These are phyloP conservation scores for Hanseniaspora vineae DNA, from an alignment of 805 yeast species.

Conservation along the genomic window DNA sequence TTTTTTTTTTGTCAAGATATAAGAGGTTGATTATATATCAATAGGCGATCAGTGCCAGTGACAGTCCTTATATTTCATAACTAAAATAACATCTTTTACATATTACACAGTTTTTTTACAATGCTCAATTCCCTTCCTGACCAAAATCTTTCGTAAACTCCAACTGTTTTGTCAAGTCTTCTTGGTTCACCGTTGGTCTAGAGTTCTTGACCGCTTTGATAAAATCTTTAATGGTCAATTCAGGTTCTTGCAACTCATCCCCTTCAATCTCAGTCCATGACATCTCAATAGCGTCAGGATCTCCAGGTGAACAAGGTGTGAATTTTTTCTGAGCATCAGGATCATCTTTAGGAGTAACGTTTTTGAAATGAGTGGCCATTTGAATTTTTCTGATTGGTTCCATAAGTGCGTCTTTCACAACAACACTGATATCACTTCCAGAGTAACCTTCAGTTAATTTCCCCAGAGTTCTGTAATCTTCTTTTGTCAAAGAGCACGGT, in stretches of 20 bases:
- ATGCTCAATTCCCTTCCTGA: slow-evolving; percentile 72
- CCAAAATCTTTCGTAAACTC: slow-evolving; percentile 93
- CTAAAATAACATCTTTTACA: too few species aligned
- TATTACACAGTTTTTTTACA: not conserved
- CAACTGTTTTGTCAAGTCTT: slow-evolving; percentile 69
- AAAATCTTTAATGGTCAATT: slow-evolving; percentile 79
- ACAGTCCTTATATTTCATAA: too few species aligned
- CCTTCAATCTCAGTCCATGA: slow-evolving; percentile 87
- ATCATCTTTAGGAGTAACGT: slow-evolving; percentile 8
- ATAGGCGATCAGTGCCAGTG: too few species aligned
- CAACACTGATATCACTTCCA: slow-evolving; percentile 94
- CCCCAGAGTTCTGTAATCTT: slow-evolving; percentile 67
- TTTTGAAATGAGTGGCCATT: slow-evolving; percentile 87
- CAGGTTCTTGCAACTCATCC: slow-evolving; percentile 84
- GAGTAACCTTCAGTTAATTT: slow-evolving; percentile 95
- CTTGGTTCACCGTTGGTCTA: slow-evolving; percentile 86
- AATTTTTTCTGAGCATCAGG: slow-evolving; percentile 27
- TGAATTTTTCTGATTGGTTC: slow-evolving; percentile 94
- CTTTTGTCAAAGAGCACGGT: slow-evolving; percentile 62
- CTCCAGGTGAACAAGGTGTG: slow-evolving; percentile 98
- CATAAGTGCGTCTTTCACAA: slow-evolving; percentile 95
- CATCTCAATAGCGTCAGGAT: slow-evolving; percentile 70
- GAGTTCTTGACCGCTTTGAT: slow-evolving; percentile 82
- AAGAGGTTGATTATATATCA: too few species aligned
- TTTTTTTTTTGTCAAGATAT: too few species aligned